Percentiles rank a stretch among this genome's conserved stretches.
Evolutionary conservation across 2,329 filamentous ascomycete species (phyloP).

Genomic region (Aspergillus persii): DNA sequence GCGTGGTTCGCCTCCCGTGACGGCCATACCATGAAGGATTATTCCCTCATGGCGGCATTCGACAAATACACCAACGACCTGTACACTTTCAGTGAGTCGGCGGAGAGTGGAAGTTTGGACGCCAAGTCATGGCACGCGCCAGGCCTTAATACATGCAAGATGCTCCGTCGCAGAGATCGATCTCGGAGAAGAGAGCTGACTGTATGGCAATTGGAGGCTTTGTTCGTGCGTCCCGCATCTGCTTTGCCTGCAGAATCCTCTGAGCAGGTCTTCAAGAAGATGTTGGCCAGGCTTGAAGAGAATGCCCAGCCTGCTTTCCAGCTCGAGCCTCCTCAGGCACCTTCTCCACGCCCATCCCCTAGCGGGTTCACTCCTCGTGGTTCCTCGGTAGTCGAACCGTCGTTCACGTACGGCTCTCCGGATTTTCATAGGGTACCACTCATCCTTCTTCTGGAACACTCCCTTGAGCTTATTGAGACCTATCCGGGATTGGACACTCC

Average conservation of each 20-base stretch:
- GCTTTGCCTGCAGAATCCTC: neutral
- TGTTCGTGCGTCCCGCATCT: conserved; percentile 18
- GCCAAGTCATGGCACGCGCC: conserved; percentile 17
- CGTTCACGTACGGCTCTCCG: conserved; percentile 5
- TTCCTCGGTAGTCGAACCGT: neutral
- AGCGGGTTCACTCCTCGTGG: neutral
- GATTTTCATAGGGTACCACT: conserved; percentile 15
- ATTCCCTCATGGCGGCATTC: conserved; percentile 10
- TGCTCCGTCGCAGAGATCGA: conserved; percentile 18
- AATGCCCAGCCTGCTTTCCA: neutral
- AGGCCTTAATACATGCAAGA: conserved; percentile 19
- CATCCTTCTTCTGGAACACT: conserved; percentile 11
- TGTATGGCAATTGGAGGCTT: conserved; percentile 14
- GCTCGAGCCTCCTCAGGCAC: neutral
- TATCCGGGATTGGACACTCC: conserved; percentile 20
- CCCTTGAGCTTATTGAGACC: conserved; percentile 12
- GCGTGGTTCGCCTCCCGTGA: conserved; percentile 28
- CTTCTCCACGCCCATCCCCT: neutral
- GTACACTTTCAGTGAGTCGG: conserved; percentile 21
- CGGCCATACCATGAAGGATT: conserved; percentile 13
- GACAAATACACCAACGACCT: conserved; percentile 23
- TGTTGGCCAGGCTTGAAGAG: conserved; percentile 10
- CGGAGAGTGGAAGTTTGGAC: conserved; percentile 13
- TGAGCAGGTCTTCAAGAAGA: conserved; percentile 6
- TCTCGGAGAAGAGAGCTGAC: conserved; percentile 10